Evolutionary conservation across 768 basidiomycete genomes (phyloP).

Genomic region (Boletales sp.): DNA sequence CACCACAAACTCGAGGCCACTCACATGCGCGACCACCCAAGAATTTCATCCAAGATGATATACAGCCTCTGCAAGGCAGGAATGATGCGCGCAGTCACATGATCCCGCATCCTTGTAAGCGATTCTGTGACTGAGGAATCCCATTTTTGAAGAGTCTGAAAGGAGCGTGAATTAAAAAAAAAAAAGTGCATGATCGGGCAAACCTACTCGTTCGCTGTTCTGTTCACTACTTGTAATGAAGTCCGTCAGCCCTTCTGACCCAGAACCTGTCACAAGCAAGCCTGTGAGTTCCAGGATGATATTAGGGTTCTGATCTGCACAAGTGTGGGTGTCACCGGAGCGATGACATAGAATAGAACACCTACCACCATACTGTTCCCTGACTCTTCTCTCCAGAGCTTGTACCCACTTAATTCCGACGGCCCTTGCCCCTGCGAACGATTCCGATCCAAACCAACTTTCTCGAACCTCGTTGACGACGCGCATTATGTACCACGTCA

Average conservation of each 20-base stretch:
- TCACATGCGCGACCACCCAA: slow-evolving; percentile 76
- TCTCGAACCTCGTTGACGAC: slow-evolving; percentile 69
- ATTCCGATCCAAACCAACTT: slow-evolving; percentile 71
- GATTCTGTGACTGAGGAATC: slow-evolving; percentile 70
- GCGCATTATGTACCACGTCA: slow-evolving; percentile 68
- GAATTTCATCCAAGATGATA: slow-evolving; percentile 71
- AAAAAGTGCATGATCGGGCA: slow-evolving; percentile 3
- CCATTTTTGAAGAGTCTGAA: slow-evolving; percentile 79
- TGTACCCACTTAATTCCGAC: slow-evolving; percentile 72
- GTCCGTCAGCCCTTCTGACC: slow-evolving; percentile 68
- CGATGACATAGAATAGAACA: slow-evolving; percentile 11
- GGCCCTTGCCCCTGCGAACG: slow-evolving; percentile 62
- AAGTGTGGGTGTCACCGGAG: slow-evolving; percentile 10
- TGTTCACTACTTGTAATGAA: slow-evolving; percentile 76
- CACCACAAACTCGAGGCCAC: slow-evolving; percentile 22
- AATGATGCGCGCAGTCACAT: slow-evolving; percentile 62
- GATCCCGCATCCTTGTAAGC: slow-evolving; percentile 68
- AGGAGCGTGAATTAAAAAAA: slow-evolving; percentile 19
- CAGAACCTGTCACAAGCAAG: slow-evolving; percentile 65
- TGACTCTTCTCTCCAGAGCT: slow-evolving; percentile 60
- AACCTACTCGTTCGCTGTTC: slow-evolving; percentile 73
- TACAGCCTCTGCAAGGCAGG: slow-evolving; percentile 77
- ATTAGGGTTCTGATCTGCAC: slow-evolving; percentile 54
- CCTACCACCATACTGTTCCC: slow-evolving; percentile 65
- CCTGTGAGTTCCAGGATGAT: slow-evolving; percentile 69